Base-by-base conservation (phyloP, 2,329 filamentous ascomycete species). In the Magnaporthales sp. region DNA sequence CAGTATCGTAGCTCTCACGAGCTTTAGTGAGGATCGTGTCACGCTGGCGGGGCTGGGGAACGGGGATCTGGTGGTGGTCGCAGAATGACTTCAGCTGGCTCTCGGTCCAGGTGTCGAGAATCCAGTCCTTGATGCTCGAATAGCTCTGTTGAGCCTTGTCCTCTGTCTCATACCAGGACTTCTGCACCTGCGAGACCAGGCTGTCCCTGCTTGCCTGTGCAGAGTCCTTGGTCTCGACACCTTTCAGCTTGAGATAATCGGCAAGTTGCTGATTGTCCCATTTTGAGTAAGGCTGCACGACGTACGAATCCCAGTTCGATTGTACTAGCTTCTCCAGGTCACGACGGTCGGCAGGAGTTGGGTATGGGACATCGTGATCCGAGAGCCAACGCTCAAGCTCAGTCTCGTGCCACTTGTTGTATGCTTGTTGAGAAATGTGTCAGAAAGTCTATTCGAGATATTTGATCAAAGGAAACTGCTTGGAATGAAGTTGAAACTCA, bases 321-420 rank as follows among this genome's bases (percentile, higher is more conserved):
- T 92, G 89, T 70, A 98, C 90, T n/a, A 96, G 81, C 69, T 89
- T 89, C 79, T 97, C 91, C n/a, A 99, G 88, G 71, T 97, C 92
- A 80, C 95, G 96, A 74, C 95, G 92, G 79, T 97, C 93, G 63
- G 94, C 88, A 11, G 93, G 88, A 11, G 87, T 89, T n/a, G 95
- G 93, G 77, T 97, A 93, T 10, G 94, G 92, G 67, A 99, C 84
- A 76, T 93, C 87, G 80, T 98, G 86, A 76, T 99, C 95, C 31
- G 91, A 91, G 64, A 99, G 88, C 95, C 95, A 99, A 74, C 93
- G 88, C 81, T 99, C 94, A 31, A 99, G 87, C 84, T 99, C 95
- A 26, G 92, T 96, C 83, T 98, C 90, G 74, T 98, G 94, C 95
- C 95, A 99, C 78, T 95, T 97, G 81, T 98, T 97, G 84, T 98